A percentile compares a stretch with the other conserved stretches of the same genome.
phyloP scores from a whole-genome alignment of 2,329 filamentous ascomycete genomes.

The Arthrocladium fulminans region DNA sequence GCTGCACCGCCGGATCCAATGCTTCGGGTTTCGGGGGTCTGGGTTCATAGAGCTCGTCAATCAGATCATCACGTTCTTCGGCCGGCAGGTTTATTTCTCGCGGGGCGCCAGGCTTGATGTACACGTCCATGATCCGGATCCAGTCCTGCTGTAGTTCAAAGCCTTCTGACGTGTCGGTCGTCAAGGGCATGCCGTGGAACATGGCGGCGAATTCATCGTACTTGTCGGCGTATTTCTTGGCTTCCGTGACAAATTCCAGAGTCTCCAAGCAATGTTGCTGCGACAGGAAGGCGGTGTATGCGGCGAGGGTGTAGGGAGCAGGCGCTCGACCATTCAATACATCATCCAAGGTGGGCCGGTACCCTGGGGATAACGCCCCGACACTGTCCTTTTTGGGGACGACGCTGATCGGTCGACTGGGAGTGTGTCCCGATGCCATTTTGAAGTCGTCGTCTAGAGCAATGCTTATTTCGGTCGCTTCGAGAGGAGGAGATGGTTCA shows the following conservation, averaged over 20 bases:
- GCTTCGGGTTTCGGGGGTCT: constrained; percentile 64
- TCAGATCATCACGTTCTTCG: constrained; percentile 70
- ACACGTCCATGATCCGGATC: constrained; percentile 79
- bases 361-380: constrained; percentile 37
- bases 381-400: constrained; percentile 29
- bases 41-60: constrained; percentile 51
- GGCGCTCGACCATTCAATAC: constrained; percentile 80
- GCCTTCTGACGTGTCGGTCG: constrained; percentile 47
- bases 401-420: constrained; percentile 37
- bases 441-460: constrained; percentile 34
- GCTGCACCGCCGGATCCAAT: constrained; percentile 72
- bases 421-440: constrained; percentile 31
- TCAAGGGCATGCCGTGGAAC: constrained; percentile 36
- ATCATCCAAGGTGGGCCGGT: constrained; percentile 66
- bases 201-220: constrained; percentile 51
- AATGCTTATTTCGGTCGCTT: constrained; percentile 34
- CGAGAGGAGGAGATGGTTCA: constrained; percentile 37
- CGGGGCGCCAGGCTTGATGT: constrained; percentile 75
- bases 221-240: constrained; percentile 69
- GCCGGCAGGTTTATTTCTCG: constrained; percentile 87
- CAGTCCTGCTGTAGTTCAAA: constrained; percentile 72
- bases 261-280: constrained; percentile 97
- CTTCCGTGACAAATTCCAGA: constrained; percentile 91
- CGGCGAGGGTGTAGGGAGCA: constrained; percentile 79
- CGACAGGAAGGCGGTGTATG: constrained; percentile 93